These are phyloP conservation scores for Talaromyces verruculosus DNA, from an alignment of 2,329 filamentous ascomycete species.

Conservation along the genomic window DNA sequence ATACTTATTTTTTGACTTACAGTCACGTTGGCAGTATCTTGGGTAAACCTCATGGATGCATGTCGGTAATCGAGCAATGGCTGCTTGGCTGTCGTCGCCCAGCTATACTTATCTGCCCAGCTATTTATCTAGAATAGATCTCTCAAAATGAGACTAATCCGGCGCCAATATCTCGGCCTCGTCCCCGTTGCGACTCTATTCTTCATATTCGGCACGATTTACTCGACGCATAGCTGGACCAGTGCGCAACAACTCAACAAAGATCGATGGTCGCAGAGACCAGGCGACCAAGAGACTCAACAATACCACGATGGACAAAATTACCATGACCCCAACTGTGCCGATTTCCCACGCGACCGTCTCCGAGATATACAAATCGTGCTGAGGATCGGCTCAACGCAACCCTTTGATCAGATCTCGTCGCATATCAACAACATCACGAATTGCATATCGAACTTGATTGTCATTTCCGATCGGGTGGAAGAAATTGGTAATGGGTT, in stretches of 20 bases:
- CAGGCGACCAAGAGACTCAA: neutral
- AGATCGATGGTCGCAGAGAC: slow-evolving; percentile 1
- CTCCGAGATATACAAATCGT: slow-evolving; percentile 56
- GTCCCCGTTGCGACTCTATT: neutral
- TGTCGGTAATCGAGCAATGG: slow-evolving; percentile 5
- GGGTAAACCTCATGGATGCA: neutral
- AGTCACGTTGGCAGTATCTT: neutral
- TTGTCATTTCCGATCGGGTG: slow-evolving; percentile 60
- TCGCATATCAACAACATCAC: slow-evolving; percentile 56
- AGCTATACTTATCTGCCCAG: neutral
- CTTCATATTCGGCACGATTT: slow-evolving; percentile 15
- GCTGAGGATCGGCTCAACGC: slow-evolving; percentile 59
- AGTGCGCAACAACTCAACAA: slow-evolving; percentile 6
- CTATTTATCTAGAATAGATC: neutral
- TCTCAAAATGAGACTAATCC: slow-evolving; percentile 4
- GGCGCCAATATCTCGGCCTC: slow-evolving; percentile 7
- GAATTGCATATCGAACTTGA: slow-evolving; percentile 56
- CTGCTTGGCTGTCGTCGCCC: neutral
- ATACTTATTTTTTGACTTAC: neutral
- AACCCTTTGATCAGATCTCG: slow-evolving; percentile 56
- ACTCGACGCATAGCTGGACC: slow-evolving; percentile 11
- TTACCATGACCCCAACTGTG: slow-evolving; percentile 1
- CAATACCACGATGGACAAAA: slow-evolving; percentile 6
- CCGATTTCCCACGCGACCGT: slow-evolving; percentile 36
- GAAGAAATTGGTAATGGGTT: slow-evolving; percentile 50